Base-by-base conservation (phyloP, 257 asterid species). In the Nicotiana tabacum region DNA sequence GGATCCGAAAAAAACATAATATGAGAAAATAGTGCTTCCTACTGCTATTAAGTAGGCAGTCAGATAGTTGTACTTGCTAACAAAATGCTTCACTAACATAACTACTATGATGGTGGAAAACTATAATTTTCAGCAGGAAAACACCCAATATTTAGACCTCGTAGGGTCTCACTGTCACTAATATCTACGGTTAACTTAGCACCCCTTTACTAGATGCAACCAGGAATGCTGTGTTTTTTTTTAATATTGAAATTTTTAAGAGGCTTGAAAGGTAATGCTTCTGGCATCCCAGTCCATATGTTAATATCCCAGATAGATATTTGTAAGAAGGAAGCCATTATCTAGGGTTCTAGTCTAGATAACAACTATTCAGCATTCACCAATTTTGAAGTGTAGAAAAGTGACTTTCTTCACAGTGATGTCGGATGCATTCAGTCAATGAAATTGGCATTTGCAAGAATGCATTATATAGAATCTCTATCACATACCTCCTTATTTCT, bases 401-500 rank as follows among this genome's bases (percentile, higher is more conserved):
- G 61, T 46, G 60, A 24, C 37, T 43, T 51, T 48, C 80, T 74
- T 74, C 80, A 72, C 7, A 24, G 57, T 9, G 11, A 72, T 24
- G 37, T 27, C 4, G 4, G 62, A 74, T 24, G 43, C 62, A 74
- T 48, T 74, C 39, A 24, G 79, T 74, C 3, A 18, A 24, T 74
- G 39, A 46, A 35, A 21, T 7, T 18, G 64, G 30, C 77, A 53
- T 66, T 46, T 29, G 29, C 43, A 13, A 74, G 32, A 6, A 16
- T 58, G 84, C 43, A 80, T 69, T 83, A 29, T 57, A 61, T 70
- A 66, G 77, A 37, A 74, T 77, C 68, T 66, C 39, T 32, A 78
- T 87, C 66, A 76, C 80, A 51, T 86, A 92, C 99, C 98, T 96
- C 98, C 89, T 96, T 94, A 77, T 91, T 80, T 85, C 90, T 93